A percentile compares a stretch with the other conserved stretches of the same genome.
Conservation (phyloP, 305 asterid species). For the Andrographis paniculata region DNA sequence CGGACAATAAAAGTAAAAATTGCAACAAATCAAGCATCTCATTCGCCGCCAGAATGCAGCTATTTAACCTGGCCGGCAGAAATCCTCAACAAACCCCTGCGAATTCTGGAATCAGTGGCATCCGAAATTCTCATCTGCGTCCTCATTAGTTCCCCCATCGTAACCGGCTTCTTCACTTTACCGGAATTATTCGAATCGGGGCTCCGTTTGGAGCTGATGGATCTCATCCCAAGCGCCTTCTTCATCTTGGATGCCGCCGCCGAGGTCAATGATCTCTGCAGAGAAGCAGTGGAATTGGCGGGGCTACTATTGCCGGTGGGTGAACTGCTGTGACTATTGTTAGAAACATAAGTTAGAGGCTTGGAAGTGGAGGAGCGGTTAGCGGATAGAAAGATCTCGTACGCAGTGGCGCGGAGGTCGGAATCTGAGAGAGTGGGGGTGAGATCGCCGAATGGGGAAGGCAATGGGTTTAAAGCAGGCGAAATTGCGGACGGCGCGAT, state of each 20-base stretch:
- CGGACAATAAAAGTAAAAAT: no score
- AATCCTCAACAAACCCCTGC: constrained; percentile 87
- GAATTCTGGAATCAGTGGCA: constrained; percentile 64
- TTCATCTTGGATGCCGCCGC: constrained; percentile 95
- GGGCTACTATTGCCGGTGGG: constrained; percentile 18
- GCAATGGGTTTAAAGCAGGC: constrained; percentile 42
- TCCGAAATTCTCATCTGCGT: constrained; percentile 80
- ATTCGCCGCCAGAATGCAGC: not conserved
- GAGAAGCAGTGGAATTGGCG: constrained; percentile 30
- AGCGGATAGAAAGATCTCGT: constrained; percentile 90
- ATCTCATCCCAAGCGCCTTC: constrained; percentile 90
- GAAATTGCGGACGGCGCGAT: constrained; percentile 25
- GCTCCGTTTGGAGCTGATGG: constrained; percentile 44
- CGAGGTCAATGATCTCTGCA: constrained; percentile 78
- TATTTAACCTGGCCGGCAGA: constrained; percentile 80
- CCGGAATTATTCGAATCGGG: constrained; percentile 50
- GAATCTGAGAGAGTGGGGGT: constrained; percentile 51
- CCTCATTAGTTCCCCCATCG: constrained; percentile 83
- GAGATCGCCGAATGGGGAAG: constrained; percentile 72
- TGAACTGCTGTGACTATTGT: constrained; percentile 22
- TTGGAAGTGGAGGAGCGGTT: constrained; percentile 68
- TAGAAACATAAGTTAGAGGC: constrained; percentile 55
- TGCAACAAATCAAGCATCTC: constrained; percentile 4
- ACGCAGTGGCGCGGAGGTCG: constrained; percentile 72
- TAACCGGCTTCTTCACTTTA: constrained; percentile 64